Conservation (phyloP, 306 rosid species). For the Prinsepia uniflora region DNA sequence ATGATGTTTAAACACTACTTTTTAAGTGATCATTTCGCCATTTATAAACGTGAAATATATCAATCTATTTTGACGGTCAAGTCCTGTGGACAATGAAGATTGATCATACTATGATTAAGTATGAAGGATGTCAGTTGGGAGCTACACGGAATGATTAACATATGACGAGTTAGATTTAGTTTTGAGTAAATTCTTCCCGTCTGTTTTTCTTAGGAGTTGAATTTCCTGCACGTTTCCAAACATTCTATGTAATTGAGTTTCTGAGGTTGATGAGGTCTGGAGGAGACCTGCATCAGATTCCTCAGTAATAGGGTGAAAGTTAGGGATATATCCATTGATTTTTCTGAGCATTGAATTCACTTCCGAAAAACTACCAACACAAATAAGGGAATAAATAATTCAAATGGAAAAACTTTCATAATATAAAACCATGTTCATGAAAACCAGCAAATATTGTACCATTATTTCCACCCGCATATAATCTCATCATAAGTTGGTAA, state of each 20-base stretch:
- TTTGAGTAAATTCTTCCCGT: too few relatives aligned
- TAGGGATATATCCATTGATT: not conserved
- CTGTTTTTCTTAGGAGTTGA: too few relatives aligned
- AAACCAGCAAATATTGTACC: not conserved
- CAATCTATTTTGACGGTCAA: not conserved
- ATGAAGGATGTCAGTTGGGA: not conserved
- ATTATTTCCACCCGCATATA: slow-evolving; percentile 22
- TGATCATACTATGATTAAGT: not conserved
- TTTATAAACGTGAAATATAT: too few relatives aligned
- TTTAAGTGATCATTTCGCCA: too few relatives aligned
- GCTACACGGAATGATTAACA: not conserved
- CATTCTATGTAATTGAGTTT: not conserved
- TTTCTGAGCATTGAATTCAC: not conserved
- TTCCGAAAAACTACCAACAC: not conserved
- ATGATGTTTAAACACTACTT: too few relatives aligned
- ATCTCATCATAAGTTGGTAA: slow-evolving; percentile 11
- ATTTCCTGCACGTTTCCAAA: not conserved
- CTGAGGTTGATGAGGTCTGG: not conserved
- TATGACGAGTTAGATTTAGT: too few relatives aligned
- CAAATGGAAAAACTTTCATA: not conserved
- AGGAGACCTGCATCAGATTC: not conserved
- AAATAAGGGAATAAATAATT: not conserved
- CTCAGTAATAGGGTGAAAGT: not conserved
- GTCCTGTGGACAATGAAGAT: not conserved
- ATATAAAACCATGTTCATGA: not conserved